Conservation (phyloP, 805 yeast species). For the Cyberlindnera mississippiensis region DNA sequence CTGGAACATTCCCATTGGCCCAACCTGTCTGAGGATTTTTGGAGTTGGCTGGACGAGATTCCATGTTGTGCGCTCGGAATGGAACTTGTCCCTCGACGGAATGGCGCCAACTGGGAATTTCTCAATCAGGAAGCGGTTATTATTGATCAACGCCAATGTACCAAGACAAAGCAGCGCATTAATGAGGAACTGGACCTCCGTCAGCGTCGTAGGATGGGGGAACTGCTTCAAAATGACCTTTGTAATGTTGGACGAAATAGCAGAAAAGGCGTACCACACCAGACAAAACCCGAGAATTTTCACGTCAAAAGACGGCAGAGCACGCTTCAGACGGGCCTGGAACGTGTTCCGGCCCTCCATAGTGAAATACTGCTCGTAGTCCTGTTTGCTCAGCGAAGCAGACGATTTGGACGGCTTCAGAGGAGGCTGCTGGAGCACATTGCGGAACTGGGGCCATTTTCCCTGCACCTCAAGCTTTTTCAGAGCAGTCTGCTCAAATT, state of each 20-base stretch:
- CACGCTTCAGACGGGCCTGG: constrained; percentile 9
- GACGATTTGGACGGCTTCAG: constrained; percentile 29
- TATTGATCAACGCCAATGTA: constrained; percentile 39
- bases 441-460: constrained; percentile 6
- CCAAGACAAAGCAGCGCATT: constrained; percentile 59
- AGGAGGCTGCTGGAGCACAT: constrained; percentile 2
- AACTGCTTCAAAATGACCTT: constrained; percentile 69
- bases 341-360: constrained; percentile 18
- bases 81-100: constrained; percentile 37
- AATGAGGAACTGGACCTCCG: constrained; percentile 80
- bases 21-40: constrained; percentile 56
- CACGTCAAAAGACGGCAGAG: constrained; percentile 34
- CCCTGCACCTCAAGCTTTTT: constrained; percentile 9
- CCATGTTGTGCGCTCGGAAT: constrained; percentile 27
- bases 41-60: constrained; percentile 52
- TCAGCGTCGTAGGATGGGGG: constrained; percentile 81
- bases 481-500: constrained; percentile 9
- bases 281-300: constrained; percentile 55
- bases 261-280: constrained; percentile 77
- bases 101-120: constrained; percentile 48
- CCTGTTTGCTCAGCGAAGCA: constrained; percentile 17
- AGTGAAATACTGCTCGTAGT: constrained; percentile 25
- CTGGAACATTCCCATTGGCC: constrained; percentile 95
- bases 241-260: constrained; percentile 76
- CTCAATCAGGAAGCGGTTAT: constrained; percentile 26